phyloP scores from a whole-genome alignment of 257 asterid genomes.

The Solanum sitiens region DNA sequence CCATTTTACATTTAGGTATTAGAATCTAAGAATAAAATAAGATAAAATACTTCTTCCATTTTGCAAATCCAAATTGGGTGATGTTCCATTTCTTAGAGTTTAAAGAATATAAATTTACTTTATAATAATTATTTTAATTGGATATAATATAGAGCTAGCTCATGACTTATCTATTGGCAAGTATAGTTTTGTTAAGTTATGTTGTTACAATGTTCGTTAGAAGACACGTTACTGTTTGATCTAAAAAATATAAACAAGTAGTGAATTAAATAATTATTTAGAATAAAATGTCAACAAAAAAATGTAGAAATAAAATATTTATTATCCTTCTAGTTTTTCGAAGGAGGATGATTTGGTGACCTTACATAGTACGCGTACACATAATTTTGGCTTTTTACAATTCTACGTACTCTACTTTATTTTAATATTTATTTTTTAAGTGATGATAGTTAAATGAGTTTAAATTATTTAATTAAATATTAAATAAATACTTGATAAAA shows the following conservation, averaged over 20 bases:
- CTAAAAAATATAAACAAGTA: not conserved
- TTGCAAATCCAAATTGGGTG: conserved; percentile 8
- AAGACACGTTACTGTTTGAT: not conserved
- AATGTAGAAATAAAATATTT: too few relatives aligned
- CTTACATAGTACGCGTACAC: too few relatives aligned
- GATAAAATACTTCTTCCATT: not conserved
- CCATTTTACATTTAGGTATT: not conserved
- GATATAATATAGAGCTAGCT: not conserved
- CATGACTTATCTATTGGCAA: not conserved
- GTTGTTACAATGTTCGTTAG: not conserved
- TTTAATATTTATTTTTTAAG: too few relatives aligned
- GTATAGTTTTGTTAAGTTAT: not conserved
- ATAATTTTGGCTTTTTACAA: not conserved
- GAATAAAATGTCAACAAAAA: not conserved
- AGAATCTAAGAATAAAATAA: conserved; percentile 17
- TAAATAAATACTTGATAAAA: too few relatives aligned
- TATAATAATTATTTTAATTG: not conserved
- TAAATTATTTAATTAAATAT: too few relatives aligned
- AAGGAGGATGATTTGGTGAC: too few relatives aligned
- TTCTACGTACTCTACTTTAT: not conserved
- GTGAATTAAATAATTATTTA: not conserved
- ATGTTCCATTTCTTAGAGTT: not conserved
- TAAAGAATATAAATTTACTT: not conserved
- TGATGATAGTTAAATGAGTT: too few relatives aligned
- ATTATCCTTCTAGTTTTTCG: too few relatives aligned